These are phyloP conservation scores for Diaporthe nobilis DNA, from an alignment of 2,329 filamentous ascomycete genomes.

Conservation along the genomic window DNA sequence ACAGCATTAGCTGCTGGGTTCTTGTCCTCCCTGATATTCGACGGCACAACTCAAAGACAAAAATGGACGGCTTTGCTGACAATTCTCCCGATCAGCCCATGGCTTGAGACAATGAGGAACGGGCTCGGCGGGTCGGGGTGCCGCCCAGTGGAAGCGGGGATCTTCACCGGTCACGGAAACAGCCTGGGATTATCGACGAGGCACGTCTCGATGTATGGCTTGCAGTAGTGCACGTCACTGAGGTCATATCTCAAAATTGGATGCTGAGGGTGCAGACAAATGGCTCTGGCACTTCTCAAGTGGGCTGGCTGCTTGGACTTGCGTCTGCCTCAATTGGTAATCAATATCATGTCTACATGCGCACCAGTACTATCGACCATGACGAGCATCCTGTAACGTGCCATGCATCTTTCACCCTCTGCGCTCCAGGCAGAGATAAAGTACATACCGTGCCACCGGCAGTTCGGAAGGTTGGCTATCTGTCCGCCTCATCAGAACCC, in stretches of 20 bases:
- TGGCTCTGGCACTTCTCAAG: neutral
- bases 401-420: constrained; percentile 1
- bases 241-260: constrained; percentile 18
- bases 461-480: neutral
- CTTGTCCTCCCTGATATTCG: neutral
- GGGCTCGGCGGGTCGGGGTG: constrained; percentile 11
- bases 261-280: constrained; percentile 7
- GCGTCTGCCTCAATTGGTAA: constrained; percentile 9
- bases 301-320: constrained; percentile 1
- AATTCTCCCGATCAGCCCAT: constrained; percentile 26
- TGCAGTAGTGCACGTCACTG: constrained; percentile 29
- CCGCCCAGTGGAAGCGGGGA: constrained; percentile 16
- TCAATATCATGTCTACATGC: constrained; percentile 27
- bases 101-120: constrained; percentile 22
- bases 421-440: neutral
- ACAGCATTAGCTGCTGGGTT: neutral
- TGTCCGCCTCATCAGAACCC: neutral
- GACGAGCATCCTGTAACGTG: constrained; percentile 2
- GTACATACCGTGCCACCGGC: neutral
- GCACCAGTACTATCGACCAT: constrained; percentile 7
- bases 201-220: constrained; percentile 6
- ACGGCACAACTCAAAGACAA: neutral
- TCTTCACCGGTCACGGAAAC: constrained; percentile 28
- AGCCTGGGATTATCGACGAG: constrained; percentile 27
- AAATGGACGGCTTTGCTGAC: constrained; percentile 16